A percentile compares a stretch with the other conserved stretches of the same genome.
Evolutionary conservation across 2,329 filamentous ascomycete species (phyloP).

Genomic region (Ophiosphaerella herpotricha): DNA sequence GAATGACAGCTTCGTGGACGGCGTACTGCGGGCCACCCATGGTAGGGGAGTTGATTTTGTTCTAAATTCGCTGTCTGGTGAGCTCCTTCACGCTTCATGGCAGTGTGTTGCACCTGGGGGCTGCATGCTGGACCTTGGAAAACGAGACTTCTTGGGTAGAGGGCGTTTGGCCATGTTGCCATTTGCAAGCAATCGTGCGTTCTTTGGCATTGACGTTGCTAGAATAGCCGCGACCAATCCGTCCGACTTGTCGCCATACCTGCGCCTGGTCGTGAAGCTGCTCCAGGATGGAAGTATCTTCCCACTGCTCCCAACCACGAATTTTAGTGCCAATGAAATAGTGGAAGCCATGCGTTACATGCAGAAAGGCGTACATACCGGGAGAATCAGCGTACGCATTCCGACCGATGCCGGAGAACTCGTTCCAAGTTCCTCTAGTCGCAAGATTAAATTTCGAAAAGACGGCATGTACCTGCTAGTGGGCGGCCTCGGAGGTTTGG

Average conservation of each 20-base stretch:
- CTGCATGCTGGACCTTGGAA: constrained; percentile 27
- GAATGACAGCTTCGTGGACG: constrained; percentile 2
- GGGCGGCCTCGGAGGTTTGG: constrained; percentile 31
- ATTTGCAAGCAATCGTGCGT: constrained; percentile 6
- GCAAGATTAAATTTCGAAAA: neutral
- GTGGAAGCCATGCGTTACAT: constrained; percentile 37
- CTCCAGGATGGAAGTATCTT: constrained; percentile 7
- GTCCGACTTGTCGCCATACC: neutral
- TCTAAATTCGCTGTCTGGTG: constrained; percentile 35
- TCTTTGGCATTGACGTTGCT: neutral
- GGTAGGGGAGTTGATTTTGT: constrained; percentile 41
- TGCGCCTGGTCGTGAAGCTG: neutral
- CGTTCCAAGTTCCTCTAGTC: too few species aligned
- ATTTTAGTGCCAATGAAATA: constrained; percentile 28
- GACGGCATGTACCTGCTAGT: constrained; percentile 23
- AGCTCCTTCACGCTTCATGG: constrained; percentile 37
- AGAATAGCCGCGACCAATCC: neutral
- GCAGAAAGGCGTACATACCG: constrained; percentile 37
- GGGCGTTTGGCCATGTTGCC: constrained; percentile 13
- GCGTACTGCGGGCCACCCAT: constrained; percentile 5
- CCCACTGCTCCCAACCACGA: constrained; percentile 8
- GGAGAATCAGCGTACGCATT: constrained; percentile 14
- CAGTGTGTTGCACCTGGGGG: constrained; percentile 47
- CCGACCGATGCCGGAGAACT: constrained; percentile 11
- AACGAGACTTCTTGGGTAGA: constrained; percentile 8